Percentiles rank a stretch among this genome's conserved stretches.
Conservation (phyloP, 805 yeast genomes). For the Sugiyamaella marilandica region DNA sequence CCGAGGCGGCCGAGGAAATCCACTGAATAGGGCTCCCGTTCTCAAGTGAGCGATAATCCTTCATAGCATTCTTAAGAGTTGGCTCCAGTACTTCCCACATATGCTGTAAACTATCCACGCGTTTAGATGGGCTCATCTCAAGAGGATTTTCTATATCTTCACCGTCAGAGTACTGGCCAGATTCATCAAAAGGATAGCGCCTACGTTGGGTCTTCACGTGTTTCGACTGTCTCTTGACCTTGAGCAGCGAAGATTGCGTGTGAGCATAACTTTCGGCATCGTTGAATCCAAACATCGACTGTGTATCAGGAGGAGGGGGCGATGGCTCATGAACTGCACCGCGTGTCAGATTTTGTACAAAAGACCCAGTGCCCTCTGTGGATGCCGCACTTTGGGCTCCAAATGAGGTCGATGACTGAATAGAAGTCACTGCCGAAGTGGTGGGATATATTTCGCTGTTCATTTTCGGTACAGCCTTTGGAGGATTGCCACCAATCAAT, state of each 20-base stretch:
- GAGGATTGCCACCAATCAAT: too few relatives aligned
- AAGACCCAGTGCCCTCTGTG: background rate
- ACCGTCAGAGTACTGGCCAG: background rate
- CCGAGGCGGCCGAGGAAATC: slow-evolving; percentile 13
- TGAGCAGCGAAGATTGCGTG: background rate
- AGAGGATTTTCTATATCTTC: background rate
- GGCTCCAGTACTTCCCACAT: slow-evolving; percentile 14
- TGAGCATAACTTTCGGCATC: background rate
- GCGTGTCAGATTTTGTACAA: background rate
- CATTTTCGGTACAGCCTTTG: too few relatives aligned
- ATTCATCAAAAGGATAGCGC: background rate
- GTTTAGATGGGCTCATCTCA: background rate
- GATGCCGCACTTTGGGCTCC: background rate
- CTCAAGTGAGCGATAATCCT: slow-evolving; percentile 6
- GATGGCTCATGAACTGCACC: background rate
- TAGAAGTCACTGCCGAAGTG: background rate
- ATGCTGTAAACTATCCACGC: slow-evolving; percentile 6
- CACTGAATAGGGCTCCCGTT: slow-evolving; percentile 19
- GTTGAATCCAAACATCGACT: background rate
- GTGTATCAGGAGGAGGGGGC: background rate
- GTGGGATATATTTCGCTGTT: background rate
- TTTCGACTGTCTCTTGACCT: background rate
- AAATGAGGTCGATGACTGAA: background rate
- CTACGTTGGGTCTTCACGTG: background rate
- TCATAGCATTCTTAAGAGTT: slow-evolving; percentile 12